A percentile compares a stretch with the other conserved stretches of the same genome.
Evolutionary conservation across 306 rosid species (phyloP).

Genomic region (Sechiopsis laciniata): DNA sequence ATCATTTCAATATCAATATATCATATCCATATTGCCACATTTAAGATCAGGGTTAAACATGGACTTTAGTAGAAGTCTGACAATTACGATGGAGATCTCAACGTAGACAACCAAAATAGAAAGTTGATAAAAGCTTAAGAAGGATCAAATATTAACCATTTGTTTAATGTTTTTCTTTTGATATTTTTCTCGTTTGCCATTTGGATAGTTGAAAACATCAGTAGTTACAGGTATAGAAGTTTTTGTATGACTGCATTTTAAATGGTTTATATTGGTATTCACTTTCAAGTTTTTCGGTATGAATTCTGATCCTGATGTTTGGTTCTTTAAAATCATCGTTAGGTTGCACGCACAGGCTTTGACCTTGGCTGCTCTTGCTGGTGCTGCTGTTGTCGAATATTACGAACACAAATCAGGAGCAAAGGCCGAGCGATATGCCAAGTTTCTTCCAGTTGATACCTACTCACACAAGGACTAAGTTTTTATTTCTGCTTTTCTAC

Average conservation of each 20-base stretch:
- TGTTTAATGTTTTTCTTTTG: not conserved
- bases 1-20: not conserved
- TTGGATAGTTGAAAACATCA: too few relatives aligned
- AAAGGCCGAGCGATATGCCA: conserved; percentile 41
- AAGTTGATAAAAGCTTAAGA: not conserved
- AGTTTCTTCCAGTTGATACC: conserved; percentile 37
- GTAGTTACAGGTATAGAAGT: not conserved
- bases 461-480: conserved; percentile 41
- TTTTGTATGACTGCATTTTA: not conserved
- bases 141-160: not conserved
- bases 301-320: conserved; percentile 7
- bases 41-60: not conserved
- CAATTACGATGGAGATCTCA: not conserved
- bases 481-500: not conserved
- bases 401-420: conserved; percentile 49
- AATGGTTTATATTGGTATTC: not conserved
- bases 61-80: not conserved
- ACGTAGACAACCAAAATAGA: not conserved
- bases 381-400: conserved; percentile 81
- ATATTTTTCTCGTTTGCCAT: not conserved
- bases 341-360: conserved; percentile 97
- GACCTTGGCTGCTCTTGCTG: conserved; percentile 80
- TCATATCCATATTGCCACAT: not conserved
- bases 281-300: not conserved
- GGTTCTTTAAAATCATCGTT: conserved; percentile 19